Evolutionary conservation across 306 rosid genomes (phyloP), one percentile per base, ranked within the genome.

Genomic region (Inga laurina): DNA sequence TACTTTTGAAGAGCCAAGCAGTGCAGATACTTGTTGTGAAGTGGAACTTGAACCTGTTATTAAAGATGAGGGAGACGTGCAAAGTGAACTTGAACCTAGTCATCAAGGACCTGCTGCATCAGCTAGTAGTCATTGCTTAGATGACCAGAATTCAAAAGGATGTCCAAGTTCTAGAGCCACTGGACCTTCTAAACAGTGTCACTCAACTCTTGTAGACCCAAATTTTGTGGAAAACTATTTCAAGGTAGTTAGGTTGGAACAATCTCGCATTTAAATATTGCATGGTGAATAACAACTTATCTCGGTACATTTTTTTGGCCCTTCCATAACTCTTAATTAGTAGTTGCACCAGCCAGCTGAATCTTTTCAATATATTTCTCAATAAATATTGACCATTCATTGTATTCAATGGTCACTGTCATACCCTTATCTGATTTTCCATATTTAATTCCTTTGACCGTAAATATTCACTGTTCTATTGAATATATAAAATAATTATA

Each of bases 221-320:
- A 90, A 93, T 87, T 93, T 93, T 84, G 97, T 95, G 86, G 96
- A 95, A 84, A 93, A 92, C 74, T 95, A 93, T 92, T 95, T 95
- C 85, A 95, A 93, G 99, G 99, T 95, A 88, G 76, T 70, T 54
- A 83, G 76, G 54, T 68, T 41, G 76, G 41, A 79, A 87, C 14
- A 54, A 37, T 61, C 73, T 52, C 71, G 34, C n/a, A 10, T 79
- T 41, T 72, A 62, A 51, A 52, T 65, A 19, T 39, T 62, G 64
- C 82, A 61, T 76, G 72, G 52, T n/a, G 21, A 87, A 79, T 75
- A 68, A 46, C 49, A 54, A 64, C 22, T 1, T 49, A 75, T 61
- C 46, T 84, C 37, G 62, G 66, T 13, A 4, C 73, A 59, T 46
- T 62, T 46, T 62, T 81, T 80, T 51, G 49, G 35, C 24, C 19